Evolutionary conservation across 1,284 basidiomycete genomes (phyloP).

Genomic region (Megacollybia platyphylla): DNA sequence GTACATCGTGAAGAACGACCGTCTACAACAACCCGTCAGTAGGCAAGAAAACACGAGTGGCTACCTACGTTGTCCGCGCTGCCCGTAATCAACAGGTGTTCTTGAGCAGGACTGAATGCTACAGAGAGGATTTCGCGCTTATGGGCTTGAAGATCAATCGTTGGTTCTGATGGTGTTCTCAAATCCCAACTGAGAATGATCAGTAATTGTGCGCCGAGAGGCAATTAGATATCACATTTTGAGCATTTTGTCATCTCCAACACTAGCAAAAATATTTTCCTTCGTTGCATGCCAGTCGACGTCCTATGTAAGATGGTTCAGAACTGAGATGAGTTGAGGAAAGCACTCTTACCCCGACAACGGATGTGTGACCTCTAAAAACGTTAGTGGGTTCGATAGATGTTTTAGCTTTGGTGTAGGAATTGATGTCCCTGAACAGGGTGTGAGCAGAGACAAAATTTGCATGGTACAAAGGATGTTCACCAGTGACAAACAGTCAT

Average conservation of each 20-base stretch:
- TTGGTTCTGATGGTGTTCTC: conserved; percentile 58
- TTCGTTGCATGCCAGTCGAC: conserved; percentile 90
- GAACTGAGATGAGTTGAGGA: conserved; percentile 2
- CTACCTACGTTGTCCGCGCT: conserved; percentile 77
- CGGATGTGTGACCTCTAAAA: conserved; percentile 81
- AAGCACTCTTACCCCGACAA: conserved; percentile 65
- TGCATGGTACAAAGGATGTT: conserved; percentile 11
- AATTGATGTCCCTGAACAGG: conserved; percentile 73
- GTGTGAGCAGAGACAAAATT: conserved; percentile 2
- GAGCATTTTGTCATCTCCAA: conserved; percentile 93
- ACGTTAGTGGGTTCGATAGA: conserved; percentile 73
- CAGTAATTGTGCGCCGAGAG: conserved; percentile 6
- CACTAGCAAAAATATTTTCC: conserved; percentile 86
- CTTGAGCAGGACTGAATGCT: conserved; percentile 77
- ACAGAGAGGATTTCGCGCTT: conserved; percentile 86
- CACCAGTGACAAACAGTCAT: conserved; percentile 94
- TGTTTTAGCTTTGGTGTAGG: conserved; percentile 73
- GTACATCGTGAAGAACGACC: conserved; percentile 81
- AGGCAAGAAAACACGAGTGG: not conserved
- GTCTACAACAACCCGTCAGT: conserved; percentile 39
- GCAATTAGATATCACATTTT: conserved; percentile 52
- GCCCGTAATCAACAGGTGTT: conserved; percentile 85
- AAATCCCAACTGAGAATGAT: conserved; percentile 76
- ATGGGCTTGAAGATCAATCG: conserved; percentile 75
- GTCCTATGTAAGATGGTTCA: conserved; percentile 45